Conservation (phyloP, 306 rosid species). For the Medicago truncatula region MtrunA17r5.0-ANR NC_053047.1:29571501-29572000, state of each 20-base stretch:
- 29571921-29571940: slow-evolving; percentile 71
- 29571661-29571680: too few relatives aligned
- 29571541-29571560: not conserved
- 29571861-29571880: slow-evolving; percentile 79
- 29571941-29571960: slow-evolving; percentile 92
- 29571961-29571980: slow-evolving; percentile 53
- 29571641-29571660: too few relatives aligned
- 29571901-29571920: slow-evolving; percentile 53
- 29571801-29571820: slow-evolving; percentile 41
- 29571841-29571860: slow-evolving; percentile 81
- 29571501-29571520: slow-evolving; percentile 10
- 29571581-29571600: too few relatives aligned
- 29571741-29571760: slow-evolving; percentile 78
- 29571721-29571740: slow-evolving; percentile 56
- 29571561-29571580: not conserved
- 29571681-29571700: too few relatives aligned
- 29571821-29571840: slow-evolving; percentile 80
- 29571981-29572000: slow-evolving; percentile 70
- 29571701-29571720: too few relatives aligned
- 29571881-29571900: slow-evolving; percentile 50
- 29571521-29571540: not conserved
- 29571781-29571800: slow-evolving; percentile 59
- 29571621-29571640: too few relatives aligned
- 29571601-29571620: too few relatives aligned
- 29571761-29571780: slow-evolving; percentile 52